Percentiles rank a stretch among this genome's conserved stretches.
Conservation (phyloP, 2,329 filamentous ascomycete genomes). For the Scytalidium lignicola region DNA sequence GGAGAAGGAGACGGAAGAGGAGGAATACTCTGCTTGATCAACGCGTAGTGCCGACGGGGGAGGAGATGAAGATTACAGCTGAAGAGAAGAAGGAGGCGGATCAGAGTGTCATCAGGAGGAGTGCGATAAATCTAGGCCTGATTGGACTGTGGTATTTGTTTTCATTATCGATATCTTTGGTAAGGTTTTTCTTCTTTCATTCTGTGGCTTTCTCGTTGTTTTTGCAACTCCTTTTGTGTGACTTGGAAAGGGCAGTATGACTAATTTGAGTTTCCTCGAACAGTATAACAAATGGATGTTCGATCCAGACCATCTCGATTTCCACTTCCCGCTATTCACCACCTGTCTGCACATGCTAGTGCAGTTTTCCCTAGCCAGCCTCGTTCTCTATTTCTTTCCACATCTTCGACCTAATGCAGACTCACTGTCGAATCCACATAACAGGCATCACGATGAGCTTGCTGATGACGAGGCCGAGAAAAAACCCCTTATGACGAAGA, state of each 20-base stretch:
- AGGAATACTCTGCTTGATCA: slow-evolving; percentile 66
- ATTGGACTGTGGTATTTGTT: slow-evolving; percentile 87
- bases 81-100: slow-evolving; percentile 74
- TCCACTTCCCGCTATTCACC: slow-evolving; percentile 91
- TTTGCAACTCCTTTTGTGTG: no score
- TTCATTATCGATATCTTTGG: slow-evolving; percentile 86
- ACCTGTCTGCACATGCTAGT: slow-evolving; percentile 95
- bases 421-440: slow-evolving; percentile 28
- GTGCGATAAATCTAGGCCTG: slow-evolving; percentile 71
- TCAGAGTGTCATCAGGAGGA: slow-evolving; percentile 61
- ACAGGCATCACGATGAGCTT: slow-evolving; percentile 24
- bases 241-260: slow-evolving; percentile 8
- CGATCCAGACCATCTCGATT: slow-evolving; percentile 75
- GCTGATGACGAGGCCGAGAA: slow-evolving; percentile 25
- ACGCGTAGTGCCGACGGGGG: slow-evolving; percentile 46
- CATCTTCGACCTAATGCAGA: slow-evolving; percentile 64
- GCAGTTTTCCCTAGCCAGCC: slow-evolving; percentile 74
- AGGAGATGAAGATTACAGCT: slow-evolving; percentile 54
- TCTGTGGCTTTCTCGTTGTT: neutral
- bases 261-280: neutral
- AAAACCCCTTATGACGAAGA: slow-evolving; percentile 68
- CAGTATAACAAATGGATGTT: slow-evolving; percentile 99
- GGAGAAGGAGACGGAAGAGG: slow-evolving; percentile 61
- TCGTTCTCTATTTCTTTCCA: slow-evolving; percentile 78
- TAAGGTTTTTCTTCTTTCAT: slow-evolving; percentile 41